Percentiles rank a stretch among this genome's conserved stretches.
These are phyloP conservation scores for Pisolithus sp. DNA, from an alignment of 768 basidiomycete species.

Conservation along the genomic window DNA sequence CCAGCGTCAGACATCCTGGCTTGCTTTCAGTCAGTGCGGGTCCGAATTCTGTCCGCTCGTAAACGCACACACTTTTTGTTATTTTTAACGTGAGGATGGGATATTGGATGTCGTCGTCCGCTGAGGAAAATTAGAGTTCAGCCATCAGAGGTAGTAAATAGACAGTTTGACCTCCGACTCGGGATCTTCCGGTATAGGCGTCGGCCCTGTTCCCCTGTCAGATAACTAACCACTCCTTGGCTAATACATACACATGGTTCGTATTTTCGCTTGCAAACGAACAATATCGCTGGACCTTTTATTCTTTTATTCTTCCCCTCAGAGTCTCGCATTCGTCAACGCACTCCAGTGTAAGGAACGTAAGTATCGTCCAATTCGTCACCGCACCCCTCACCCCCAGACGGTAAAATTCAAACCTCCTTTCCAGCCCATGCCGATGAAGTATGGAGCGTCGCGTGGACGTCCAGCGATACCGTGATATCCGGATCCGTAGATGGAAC, in stretches of 20 bases:
- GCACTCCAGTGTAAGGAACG: slow-evolving; percentile 74
- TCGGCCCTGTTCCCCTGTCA: background rate
- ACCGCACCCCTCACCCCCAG: background rate
- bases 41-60: slow-evolving; percentile 6
- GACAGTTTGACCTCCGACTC: slow-evolving; percentile 42
- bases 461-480: slow-evolving; percentile 53
- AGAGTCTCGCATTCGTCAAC: slow-evolving; percentile 72
- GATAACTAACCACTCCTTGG: slow-evolving; percentile 1
- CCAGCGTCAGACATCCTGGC: slow-evolving; percentile 65
- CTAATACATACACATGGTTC: slow-evolving; percentile 19
- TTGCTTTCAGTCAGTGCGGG: slow-evolving; percentile 2
- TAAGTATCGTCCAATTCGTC: slow-evolving; percentile 31
- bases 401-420: slow-evolving; percentile 11
- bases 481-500: slow-evolving; percentile 77
- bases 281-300: background rate
- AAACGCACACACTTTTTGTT: slow-evolving; percentile 36
- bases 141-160: background rate
- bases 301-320: no score
- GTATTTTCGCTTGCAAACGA: slow-evolving; percentile 10
- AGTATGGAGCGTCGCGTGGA: slow-evolving; percentile 76
- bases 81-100: slow-evolving; percentile 16
- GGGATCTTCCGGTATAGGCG: slow-evolving; percentile 34
- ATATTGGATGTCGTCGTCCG: slow-evolving; percentile 78
- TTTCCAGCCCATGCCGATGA: slow-evolving; percentile 70
- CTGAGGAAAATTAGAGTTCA: slow-evolving; percentile 55